Evolutionary conservation across 2,329 filamentous ascomycete genomes (phyloP), one percentile per base, ranked within the genome.

Genomic region (Trichoderma harzianum): DNA sequence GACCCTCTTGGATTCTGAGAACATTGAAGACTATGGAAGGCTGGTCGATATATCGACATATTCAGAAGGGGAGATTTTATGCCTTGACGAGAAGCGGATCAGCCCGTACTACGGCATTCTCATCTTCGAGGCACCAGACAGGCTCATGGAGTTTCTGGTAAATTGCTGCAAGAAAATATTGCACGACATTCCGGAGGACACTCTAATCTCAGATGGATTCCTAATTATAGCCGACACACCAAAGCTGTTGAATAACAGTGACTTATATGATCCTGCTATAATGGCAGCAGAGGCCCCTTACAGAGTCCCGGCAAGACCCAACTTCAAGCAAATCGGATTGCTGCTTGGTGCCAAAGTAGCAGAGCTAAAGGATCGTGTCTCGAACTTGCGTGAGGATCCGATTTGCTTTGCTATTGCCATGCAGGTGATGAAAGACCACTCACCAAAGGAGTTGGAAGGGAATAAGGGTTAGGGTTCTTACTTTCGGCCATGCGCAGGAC

Each of bases 381-480:
- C 84, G 83, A 75, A 82, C 0, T 78, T 91, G 3, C 83, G 88
- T 8, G 88, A 91, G 74, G 89, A 91, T 75, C 88, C 88, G 0
- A 78, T 78, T 0, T 90, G 89, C 77, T 90, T 90, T 73, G 78
- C 81, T 5, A 80, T 86, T 2, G 69, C 78, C 0, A 57, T 88
- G 1, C 73, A 76, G 10, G 84, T 87, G 1, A 75, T 76, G 32
- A 81, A 79, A 26, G 85, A 88, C 14, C 88, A 90, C 74, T 79
- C 83, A 0, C 76, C 78, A 5, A 53, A 53, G 11, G n/a, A 24
- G 0, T 7, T 5, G n/a, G 21, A 24, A 14, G 47, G n/a, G n/a
- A 0, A 7, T 53, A 53, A 21, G 21, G 11, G n/a, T 24, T 53
- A 21, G 21, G 11, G n/a, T 24, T 53, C 21, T 12, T 51, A 39